Evolutionary conservation across 257 asterid genomes (phyloP), one percentile per base, ranked within the genome.

Genomic region (Penstemon newberryi): DNA sequence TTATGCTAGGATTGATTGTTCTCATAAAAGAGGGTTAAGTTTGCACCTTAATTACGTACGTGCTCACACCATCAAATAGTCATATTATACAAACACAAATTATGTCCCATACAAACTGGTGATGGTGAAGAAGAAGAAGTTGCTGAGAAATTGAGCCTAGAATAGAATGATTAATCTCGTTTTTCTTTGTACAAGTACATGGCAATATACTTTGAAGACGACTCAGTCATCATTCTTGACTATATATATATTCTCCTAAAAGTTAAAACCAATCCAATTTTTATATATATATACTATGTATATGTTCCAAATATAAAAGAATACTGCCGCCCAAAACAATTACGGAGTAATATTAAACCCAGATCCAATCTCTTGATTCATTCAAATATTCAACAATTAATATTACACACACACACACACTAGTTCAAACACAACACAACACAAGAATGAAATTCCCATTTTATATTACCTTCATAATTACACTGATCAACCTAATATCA

Each of bases 391-490:
- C 18, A 15, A 15, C 18, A 15, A 15, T 15, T 15, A 15, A 15
- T 15, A 0, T 15, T 15, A 15, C 18, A 15, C 18, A 15, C 18
- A n/a, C n/a, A n/a, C 72, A 41, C 63, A 41, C 62, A 9, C 8
- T 10, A 0, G 7, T 38, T 58, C 46, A 8, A 8, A 1, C 39
- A 0, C 1, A 33, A 7, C 4, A 19, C 57, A 10, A 2, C 62
- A 4, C 9, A 19, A 56, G 19, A 70, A 79, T 69, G 78, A 73
- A 70, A 18, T n/a, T 70, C 53, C 53, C 51, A n/a, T n/a, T 52
- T 15, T 7, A n/a, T 13, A 39, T 60, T n/a, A 18, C 72, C 72
- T 42, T 65, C 38, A 8, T 56, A 33, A 11, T 51, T 0, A 6
- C 71, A 5, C 44, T 25, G 33, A 25, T 77, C 18, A 15, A 15